Base-by-base conservation (phyloP, 2,329 filamentous ascomycete species). In the Aspergillus aculeatus region DNA sequence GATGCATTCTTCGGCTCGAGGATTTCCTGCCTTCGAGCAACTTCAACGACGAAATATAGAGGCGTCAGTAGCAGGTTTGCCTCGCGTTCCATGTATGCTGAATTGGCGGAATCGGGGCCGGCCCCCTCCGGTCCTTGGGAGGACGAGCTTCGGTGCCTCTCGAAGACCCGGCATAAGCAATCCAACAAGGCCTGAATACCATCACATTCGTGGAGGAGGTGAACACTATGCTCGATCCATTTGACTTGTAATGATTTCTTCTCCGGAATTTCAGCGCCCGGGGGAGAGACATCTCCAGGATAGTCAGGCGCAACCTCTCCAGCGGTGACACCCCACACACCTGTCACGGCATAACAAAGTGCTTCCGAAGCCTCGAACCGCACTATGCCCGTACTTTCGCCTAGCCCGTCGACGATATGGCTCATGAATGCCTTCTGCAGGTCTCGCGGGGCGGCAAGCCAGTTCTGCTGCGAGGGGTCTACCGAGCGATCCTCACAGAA, bases 311-410 rank as follows among this genome's bases (percentile, higher is more conserved):
- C 62, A 35, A 66, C 63, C 48, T 71, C 71, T 31, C 86, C 84
- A 32, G 87, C 88, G 11, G 87, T 91, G 52, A 87, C 81, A 3
- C 82, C 84, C 90, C 90, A 93, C 38, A 87, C 80, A 1, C 90
- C 90, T 5, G 91, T 81, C 14, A 89, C 78, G 26, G 90, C 66
- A 64, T 83, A 83, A 62, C 77, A 80, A 53, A 83, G 64, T 32
- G 71, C 75, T 62, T 81, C 78, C 38, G 83, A 65, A 9, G 77
- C 77, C 62, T 79, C 78, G 47, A 82, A 69, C n/a, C 81, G 73
- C 38, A 71, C 67, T 11, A 72, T 68, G 35, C 78, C 71, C 47
- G 80, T 77, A 9, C 70, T 62, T 54, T 77, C 71, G 49, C 73
- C 70, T 19, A 82, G 57, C 23, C 68, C 72, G 38, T 73, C 67